phyloP scores from a whole-genome alignment of 2,329 filamentous ascomycete genomes.

The Endothia cerciana region DNA sequence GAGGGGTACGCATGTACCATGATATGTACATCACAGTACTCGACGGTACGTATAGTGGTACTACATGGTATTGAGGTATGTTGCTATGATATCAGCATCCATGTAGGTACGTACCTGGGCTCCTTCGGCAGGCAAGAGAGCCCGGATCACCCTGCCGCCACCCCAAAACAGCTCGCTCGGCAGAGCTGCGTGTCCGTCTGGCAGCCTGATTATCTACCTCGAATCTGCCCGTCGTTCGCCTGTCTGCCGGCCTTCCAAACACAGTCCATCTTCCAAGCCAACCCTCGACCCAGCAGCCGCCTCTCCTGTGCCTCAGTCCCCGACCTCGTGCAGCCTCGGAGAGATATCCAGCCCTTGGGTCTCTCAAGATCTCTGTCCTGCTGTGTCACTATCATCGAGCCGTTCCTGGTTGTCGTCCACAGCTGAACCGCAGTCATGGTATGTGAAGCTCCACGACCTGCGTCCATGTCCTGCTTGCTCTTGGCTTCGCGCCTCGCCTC shows the following conservation, averaged over 20 bases:
- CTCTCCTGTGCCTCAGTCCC: too few relatives aligned
- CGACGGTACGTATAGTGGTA: too few relatives aligned
- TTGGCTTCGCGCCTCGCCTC: not conserved
- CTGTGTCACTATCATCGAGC: not conserved
- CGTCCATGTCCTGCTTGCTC: not conserved
- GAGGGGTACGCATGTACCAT: not conserved
- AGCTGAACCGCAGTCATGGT: constrained; percentile 35
- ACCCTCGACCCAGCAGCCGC: not conserved
- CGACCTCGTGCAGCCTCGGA: not conserved
- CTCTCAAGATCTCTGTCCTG: not conserved
- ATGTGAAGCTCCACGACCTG: constrained; percentile 18
- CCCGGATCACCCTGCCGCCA: not conserved
- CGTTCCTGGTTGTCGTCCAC: not conserved
- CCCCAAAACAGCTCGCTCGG: too few relatives aligned
- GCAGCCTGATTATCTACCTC: constrained; percentile 30
- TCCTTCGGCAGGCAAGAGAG: not conserved
- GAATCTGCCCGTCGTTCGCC: not conserved
- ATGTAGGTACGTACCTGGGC: not conserved
- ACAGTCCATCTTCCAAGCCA: not conserved
- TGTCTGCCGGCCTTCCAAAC: not conserved
- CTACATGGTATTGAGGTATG: too few relatives aligned
- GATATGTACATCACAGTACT: not conserved
- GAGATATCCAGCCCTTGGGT: not conserved
- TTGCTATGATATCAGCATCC: not conserved
- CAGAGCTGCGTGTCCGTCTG: constrained; percentile 25